Evolutionary conservation across 2,329 filamentous ascomycete genomes (phyloP).

Genomic region (Trichoderma sp.): DNA sequence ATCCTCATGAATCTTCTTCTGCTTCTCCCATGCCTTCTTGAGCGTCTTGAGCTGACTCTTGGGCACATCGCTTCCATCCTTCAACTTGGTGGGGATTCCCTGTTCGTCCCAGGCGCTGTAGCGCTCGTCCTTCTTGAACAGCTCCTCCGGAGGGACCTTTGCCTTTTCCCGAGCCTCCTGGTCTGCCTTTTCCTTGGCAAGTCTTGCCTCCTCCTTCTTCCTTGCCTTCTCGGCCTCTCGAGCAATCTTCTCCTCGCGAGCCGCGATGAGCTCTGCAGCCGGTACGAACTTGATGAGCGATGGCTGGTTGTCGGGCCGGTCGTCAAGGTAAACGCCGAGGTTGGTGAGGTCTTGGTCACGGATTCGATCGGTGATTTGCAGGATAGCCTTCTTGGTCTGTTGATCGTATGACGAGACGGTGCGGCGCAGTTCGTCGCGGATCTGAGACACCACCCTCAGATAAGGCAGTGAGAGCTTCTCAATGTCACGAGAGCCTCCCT

Average conservation of each 20-base stretch:
- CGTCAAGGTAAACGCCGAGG: constrained; percentile 84
- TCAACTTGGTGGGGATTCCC: constrained; percentile 76
- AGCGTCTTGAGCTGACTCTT: constrained; percentile 82
- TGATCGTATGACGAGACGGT: constrained; percentile 52
- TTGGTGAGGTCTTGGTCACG: constrained; percentile 81
- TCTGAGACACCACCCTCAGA: constrained; percentile 55
- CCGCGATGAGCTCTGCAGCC: constrained; percentile 58
- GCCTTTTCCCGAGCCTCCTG: constrained; percentile 60
- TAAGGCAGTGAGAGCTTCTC: constrained; percentile 59
- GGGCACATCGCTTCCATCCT: constrained; percentile 75
- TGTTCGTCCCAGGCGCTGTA: constrained; percentile 82
- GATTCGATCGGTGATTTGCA: constrained; percentile 76
- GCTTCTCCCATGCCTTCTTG: constrained; percentile 85
- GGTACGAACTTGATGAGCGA: constrained; percentile 73
- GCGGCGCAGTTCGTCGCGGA: constrained; percentile 64
- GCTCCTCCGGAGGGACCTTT: constrained; percentile 55
- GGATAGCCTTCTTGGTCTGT: constrained; percentile 68
- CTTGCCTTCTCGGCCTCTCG: constrained; percentile 62
- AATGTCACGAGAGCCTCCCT: constrained; percentile 52
- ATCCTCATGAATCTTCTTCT: constrained; percentile 81
- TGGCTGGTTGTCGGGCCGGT: constrained; percentile 66
- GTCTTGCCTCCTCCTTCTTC: constrained; percentile 58
- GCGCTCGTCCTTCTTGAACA: constrained; percentile 59
- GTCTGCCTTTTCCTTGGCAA: constrained; percentile 54
- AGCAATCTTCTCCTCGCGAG: constrained; percentile 61